These are phyloP conservation scores for Dichotomocladium elegans DNA, from an alignment of 371 early-diverging fungal genomes.

Conservation along the genomic window DNA sequence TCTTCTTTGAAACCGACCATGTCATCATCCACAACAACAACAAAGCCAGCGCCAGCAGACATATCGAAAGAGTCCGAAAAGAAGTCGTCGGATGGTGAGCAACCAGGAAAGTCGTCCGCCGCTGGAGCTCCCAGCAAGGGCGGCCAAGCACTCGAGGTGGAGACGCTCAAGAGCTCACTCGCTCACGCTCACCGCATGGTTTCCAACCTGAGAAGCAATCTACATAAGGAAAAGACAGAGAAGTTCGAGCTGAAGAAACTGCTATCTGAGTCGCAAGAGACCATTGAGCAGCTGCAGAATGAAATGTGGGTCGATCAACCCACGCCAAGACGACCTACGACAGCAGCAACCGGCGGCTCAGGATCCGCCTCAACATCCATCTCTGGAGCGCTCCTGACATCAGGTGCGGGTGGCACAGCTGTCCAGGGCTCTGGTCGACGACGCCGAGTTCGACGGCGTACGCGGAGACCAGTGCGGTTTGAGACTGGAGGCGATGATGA, in stretches of 20 bases:
- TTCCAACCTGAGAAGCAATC: conserved; percentile 16
- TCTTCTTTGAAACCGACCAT: too few species aligned
- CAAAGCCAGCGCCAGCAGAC: conserved; percentile 1
- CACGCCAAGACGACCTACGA: conserved; percentile 14
- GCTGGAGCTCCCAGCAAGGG: too few species aligned
- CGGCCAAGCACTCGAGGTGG: conserved; percentile 12
- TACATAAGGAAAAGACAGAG: conserved; percentile 31
- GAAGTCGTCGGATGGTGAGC: background rate
- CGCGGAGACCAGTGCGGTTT: too few species aligned
- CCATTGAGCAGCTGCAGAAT: conserved; percentile 35
- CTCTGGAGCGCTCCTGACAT: too few species aligned
- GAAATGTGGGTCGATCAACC: conserved; percentile 18
- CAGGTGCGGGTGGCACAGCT: too few species aligned
- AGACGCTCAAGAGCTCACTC: conserved; percentile 18
- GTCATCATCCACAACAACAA: conserved; percentile 1
- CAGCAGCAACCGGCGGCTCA: conserved; percentile 9
- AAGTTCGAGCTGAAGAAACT: conserved; percentile 40
- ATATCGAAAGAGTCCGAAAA: background rate
- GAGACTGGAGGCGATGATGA: too few species aligned
- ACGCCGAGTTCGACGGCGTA: too few species aligned
- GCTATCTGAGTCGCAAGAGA: conserved; percentile 45
- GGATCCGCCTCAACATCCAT: conserved; percentile 11
- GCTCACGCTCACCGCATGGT: conserved; percentile 25
- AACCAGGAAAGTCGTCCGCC: background rate
- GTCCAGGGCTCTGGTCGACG: too few species aligned